Percentiles rank a stretch among this genome's conserved stretches.
Evolutionary conservation across 805 yeast species (phyloP).

Genomic region (Maudiozyma barnettii): DNA sequence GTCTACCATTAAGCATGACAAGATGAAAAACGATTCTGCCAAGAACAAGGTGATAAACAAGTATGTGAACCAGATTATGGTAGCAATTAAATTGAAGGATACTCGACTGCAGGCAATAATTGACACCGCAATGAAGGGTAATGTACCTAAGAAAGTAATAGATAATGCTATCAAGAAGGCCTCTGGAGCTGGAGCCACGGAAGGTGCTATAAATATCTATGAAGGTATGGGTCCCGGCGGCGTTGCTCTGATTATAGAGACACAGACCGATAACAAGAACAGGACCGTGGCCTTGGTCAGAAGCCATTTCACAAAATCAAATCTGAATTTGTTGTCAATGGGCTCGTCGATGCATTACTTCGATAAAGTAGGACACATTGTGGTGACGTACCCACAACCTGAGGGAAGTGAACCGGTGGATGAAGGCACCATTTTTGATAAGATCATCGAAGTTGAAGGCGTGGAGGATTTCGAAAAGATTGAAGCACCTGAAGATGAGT

Average conservation of each 20-base stretch:
- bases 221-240: constrained; percentile 95
- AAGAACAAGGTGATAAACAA: constrained; percentile 61
- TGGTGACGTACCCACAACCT: constrained; percentile 35
- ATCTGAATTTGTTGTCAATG: constrained; percentile 39
- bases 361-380: constrained; percentile 65
- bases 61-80: constrained; percentile 61
- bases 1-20: constrained; percentile 90
- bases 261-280: constrained; percentile 80
- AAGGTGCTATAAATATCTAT: constrained; percentile 43
- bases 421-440: constrained; percentile 62
- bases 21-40: constrained; percentile 83
- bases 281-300: constrained; percentile 71
- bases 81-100: constrained; percentile 59
- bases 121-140: constrained; percentile 65
- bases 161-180: constrained; percentile 86
- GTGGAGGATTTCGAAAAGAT: constrained; percentile 67
- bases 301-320: constrained; percentile 61
- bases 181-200: constrained; percentile 36
- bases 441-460: constrained; percentile 58
- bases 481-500: constrained; percentile 21
- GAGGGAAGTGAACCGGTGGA: constrained; percentile 34
- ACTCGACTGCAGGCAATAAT: constrained; percentile 49
- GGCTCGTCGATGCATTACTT: constrained; percentile 75
- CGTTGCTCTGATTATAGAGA: constrained; percentile 74
- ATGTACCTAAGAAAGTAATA: constrained; percentile 74